Evolutionary conservation across 331 rosid species (phyloP).

Genomic region (Prunus yedoensis): DNA sequence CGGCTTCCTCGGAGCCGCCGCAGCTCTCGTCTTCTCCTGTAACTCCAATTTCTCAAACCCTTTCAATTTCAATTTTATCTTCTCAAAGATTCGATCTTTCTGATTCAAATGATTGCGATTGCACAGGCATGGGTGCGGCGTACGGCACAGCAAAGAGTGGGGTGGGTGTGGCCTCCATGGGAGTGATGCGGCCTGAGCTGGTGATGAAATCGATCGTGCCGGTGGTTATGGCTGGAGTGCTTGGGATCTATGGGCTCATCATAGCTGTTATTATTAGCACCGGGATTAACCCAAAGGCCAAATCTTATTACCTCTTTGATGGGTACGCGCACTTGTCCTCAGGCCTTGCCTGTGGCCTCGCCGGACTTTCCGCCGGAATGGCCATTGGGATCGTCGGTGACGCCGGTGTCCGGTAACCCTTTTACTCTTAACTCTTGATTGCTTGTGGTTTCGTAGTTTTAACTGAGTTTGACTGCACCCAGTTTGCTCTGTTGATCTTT

Average conservation of each 20-base stretch:
- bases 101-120: not conserved
- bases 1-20: slow-evolving; percentile 68
- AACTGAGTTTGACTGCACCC: not conserved
- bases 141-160: slow-evolving; percentile 80
- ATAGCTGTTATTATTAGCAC: slow-evolving; percentile 76
- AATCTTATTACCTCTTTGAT: slow-evolving; percentile 66
- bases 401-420: slow-evolving; percentile 63
- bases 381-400: slow-evolving; percentile 82
- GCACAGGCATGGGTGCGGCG: slow-evolving; percentile 69
- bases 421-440: not conserved
- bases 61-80: not conserved
- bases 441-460: not conserved
- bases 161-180: slow-evolving; percentile 81
- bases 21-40: slow-evolving; percentile 70
- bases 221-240: slow-evolving; percentile 77
- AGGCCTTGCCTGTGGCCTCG: slow-evolving; percentile 80
- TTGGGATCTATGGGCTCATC: slow-evolving; percentile 66
- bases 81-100: not conserved
- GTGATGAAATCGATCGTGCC: slow-evolving; percentile 85
- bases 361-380: slow-evolving; percentile 81
- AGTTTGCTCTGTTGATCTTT: not conserved
- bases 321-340: slow-evolving; percentile 78
- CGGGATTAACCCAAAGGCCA: slow-evolving; percentile 72
- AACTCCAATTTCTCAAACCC: not conserved
- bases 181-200: slow-evolving; percentile 76